These are phyloP conservation scores for Penicillium canescens DNA, from an alignment of 495 filamentous ascomycete species.

Conservation along the genomic window DNA sequence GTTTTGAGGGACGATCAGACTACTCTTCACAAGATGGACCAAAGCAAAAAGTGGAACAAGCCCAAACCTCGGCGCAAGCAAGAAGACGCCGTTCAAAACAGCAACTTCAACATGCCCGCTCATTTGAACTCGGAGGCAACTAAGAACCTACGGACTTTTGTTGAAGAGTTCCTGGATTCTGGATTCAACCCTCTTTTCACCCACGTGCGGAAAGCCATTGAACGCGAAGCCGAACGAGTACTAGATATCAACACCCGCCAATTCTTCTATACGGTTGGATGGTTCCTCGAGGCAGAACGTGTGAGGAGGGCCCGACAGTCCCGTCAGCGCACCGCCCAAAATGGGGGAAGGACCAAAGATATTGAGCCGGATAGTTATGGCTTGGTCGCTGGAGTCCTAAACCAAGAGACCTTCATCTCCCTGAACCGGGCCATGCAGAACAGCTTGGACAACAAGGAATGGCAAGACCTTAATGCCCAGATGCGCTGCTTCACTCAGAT, in stretches of 20 bases:
- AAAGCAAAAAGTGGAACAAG: slow-evolving; percentile 84
- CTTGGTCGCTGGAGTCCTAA: slow-evolving; percentile 83
- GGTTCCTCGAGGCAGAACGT: slow-evolving; percentile 92
- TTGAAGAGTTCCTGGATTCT: slow-evolving; percentile 93
- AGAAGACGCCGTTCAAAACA: slow-evolving; percentile 59
- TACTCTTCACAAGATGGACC: slow-evolving; percentile 85
- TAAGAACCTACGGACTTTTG: slow-evolving; percentile 74
- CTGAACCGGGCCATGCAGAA: slow-evolving; percentile 81
- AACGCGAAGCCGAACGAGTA: slow-evolving; percentile 86
- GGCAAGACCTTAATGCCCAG: slow-evolving; percentile 81
- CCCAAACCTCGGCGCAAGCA: slow-evolving; percentile 64
- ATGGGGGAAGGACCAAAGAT: slow-evolving; percentile 38
- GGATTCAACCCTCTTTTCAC: slow-evolving; percentile 93
- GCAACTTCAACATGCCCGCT: slow-evolving; percentile 75
- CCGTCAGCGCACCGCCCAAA: slow-evolving; percentile 31
- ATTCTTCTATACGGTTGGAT: slow-evolving; percentile 89
- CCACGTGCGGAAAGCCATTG: slow-evolving; percentile 84
- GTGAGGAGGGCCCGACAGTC: slow-evolving; percentile 62
- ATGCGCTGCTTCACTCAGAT: slow-evolving; percentile 83
- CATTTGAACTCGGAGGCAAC: slow-evolving; percentile 67
- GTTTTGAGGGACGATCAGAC: slow-evolving; percentile 71
- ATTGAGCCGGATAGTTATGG: slow-evolving; percentile 76
- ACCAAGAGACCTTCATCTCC: slow-evolving; percentile 88
- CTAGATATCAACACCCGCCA: slow-evolving; percentile 71
- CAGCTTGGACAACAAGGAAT: slow-evolving; percentile 76